Conservation (phyloP, 116 monocot species). For the Dioscorea cayenensis region DNA sequence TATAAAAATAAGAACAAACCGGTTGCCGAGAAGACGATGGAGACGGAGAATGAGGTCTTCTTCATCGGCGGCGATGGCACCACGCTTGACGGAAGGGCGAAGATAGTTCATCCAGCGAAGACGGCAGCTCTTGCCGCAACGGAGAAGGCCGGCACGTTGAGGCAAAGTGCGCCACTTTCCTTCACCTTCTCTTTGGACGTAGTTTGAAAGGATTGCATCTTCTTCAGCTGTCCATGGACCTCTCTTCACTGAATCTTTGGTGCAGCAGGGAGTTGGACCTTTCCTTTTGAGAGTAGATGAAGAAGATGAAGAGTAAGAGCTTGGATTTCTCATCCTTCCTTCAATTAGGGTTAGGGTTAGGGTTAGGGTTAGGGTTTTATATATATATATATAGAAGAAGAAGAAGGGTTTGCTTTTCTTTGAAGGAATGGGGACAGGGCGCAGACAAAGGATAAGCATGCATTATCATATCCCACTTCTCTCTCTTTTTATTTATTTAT, state of each 20-base stretch:
- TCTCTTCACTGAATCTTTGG: conserved; percentile 39
- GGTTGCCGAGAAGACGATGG: conserved; percentile 52
- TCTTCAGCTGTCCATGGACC: conserved; percentile 49
- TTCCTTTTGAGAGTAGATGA: background rate
- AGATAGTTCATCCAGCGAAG: conserved; percentile 71
- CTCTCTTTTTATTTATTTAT: too few relatives aligned
- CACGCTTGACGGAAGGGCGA: conserved; percentile 37
- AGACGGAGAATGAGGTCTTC: conserved; percentile 52
- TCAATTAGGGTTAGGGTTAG: too few relatives aligned
- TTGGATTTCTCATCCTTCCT: too few relatives aligned
- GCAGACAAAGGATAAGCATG: too few relatives aligned
- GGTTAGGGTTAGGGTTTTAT: too few relatives aligned
- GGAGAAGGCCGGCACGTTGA: conserved; percentile 31
- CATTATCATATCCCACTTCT: too few relatives aligned
- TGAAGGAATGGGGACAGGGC: too few relatives aligned
- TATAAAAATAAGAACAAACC: background rate
- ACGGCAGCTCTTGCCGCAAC: conserved; percentile 87
- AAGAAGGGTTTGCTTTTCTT: too few relatives aligned
- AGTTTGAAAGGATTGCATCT: conserved; percentile 45
- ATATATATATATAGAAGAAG: too few relatives aligned
- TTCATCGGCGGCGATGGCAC: conserved; percentile 33
- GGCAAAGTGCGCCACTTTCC: conserved; percentile 62
- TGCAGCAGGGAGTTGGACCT: conserved; percentile 25
- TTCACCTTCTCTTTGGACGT: conserved; percentile 42
- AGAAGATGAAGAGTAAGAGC: too few relatives aligned